A percentile compares a stretch with the other conserved stretches of the same genome.
These are phyloP conservation scores for Globisporangium paddicum DNA, from an alignment of 352 stramenopile genomes.

Conservation along the genomic window DNA sequence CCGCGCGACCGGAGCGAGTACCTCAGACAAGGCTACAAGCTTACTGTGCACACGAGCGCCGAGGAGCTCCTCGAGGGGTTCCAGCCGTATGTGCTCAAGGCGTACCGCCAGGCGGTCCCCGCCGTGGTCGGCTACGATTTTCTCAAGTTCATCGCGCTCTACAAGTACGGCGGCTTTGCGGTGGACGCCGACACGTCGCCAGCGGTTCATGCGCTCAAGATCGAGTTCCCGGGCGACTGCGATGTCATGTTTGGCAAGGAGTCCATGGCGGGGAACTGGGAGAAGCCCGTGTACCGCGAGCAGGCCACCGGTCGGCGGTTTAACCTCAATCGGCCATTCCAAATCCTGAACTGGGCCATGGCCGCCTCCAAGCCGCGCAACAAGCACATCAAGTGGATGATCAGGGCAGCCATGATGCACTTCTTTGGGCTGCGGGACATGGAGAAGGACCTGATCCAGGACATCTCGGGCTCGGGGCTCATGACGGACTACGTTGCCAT, in stretches of 20 bases:
- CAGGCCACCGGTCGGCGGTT: not conserved
- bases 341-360: too few species aligned
- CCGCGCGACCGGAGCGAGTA: too few species aligned
- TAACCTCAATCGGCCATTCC: not conserved
- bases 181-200: slow-evolving; percentile 17
- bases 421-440: slow-evolving; percentile 17
- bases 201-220: not conserved
- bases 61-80: slow-evolving; percentile 15
- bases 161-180: slow-evolving; percentile 15
- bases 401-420: slow-evolving; percentile 13
- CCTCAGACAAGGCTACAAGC: slow-evolving; percentile 11
- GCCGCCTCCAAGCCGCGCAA: slow-evolving; percentile 8
- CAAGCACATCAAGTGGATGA: slow-evolving; percentile 10
- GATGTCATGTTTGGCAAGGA: slow-evolving; percentile 17
- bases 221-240: slow-evolving; percentile 10
- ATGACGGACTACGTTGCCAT: slow-evolving; percentile 17
- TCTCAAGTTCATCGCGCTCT: slow-evolving; percentile 17
- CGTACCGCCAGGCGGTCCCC: slow-evolving; percentile 6
- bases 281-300: slow-evolving; percentile 10
- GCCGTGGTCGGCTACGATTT: slow-evolving; percentile 13
- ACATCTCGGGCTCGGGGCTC: slow-evolving; percentile 13
- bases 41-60: slow-evolving; percentile 9
- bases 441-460: slow-evolving; percentile 12
- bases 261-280: not conserved
- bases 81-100: slow-evolving; percentile 1